Conservation (phyloP, 1,284 basidiomycete species). For the Moesziomyces parantarcticus region DNA sequence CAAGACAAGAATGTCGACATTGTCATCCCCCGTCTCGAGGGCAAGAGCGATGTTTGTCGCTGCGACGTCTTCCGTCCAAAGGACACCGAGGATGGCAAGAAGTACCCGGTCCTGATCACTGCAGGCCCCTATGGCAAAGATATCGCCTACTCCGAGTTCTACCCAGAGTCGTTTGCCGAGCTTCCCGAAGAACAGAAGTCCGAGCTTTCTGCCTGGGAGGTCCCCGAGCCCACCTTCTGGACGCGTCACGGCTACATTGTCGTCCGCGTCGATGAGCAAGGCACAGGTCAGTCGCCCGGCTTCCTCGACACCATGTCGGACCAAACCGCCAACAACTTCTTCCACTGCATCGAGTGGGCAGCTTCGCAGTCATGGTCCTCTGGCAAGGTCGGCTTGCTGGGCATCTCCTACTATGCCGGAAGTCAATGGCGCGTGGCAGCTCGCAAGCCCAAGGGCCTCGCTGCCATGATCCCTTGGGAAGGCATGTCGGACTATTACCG, state of each 20-base stretch:
- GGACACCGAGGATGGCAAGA: slow-evolving; percentile 23
- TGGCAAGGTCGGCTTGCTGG: slow-evolving; percentile 67
- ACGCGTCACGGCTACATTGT: slow-evolving; percentile 65
- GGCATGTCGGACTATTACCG: slow-evolving; percentile 67
- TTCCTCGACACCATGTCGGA: slow-evolving; percentile 65
- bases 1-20: slow-evolving; percentile 65
- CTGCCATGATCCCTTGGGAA: slow-evolving; percentile 68
- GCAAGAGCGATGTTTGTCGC: slow-evolving; percentile 57
- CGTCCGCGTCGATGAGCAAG: slow-evolving; percentile 67
- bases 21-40: slow-evolving; percentile 61
- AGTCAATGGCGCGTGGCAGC: slow-evolving; percentile 68
- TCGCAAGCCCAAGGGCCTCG: slow-evolving; percentile 65
- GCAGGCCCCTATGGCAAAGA: slow-evolving; percentile 67
- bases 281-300: slow-evolving; percentile 62
- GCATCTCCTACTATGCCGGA: slow-evolving; percentile 67
- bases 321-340: slow-evolving; percentile 63
- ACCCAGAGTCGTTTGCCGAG: slow-evolving; percentile 55
- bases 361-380: slow-evolving; percentile 66
- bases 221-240: slow-evolving; percentile 66
- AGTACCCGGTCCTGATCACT: slow-evolving; percentile 64
- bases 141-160: slow-evolving; percentile 60
- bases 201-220: slow-evolving; percentile 65
- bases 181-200: slow-evolving; percentile 65
- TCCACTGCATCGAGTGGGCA: slow-evolving; percentile 66
- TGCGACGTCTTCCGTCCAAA: slow-evolving; percentile 64